phyloP scores from a whole-genome alignment of 2,329 filamentous ascomycete genomes.

The Huntiella abstrusa region DNA sequence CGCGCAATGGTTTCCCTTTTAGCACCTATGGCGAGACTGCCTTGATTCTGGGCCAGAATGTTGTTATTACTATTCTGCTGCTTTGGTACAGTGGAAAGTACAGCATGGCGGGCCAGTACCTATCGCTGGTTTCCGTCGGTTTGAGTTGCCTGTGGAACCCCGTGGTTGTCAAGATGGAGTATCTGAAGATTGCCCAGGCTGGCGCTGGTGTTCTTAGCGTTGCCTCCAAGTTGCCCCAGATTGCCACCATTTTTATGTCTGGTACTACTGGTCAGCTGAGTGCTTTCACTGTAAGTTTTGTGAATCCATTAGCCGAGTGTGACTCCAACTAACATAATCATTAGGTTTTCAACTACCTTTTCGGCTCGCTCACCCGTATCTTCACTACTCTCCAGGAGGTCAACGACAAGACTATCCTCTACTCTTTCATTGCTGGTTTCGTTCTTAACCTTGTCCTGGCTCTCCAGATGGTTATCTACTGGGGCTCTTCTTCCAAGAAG shows the following conservation, averaged over 20 bases:
- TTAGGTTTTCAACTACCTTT: conserved; percentile 95
- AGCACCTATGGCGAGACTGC: conserved; percentile 93
- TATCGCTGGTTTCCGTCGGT: conserved; percentile 34
- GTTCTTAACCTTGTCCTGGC: conserved; percentile 75
- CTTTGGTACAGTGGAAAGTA: conserved; percentile 60
- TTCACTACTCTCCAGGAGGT: conserved; percentile 97
- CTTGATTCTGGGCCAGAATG: conserved; percentile 79
- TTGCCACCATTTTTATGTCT: conserved; percentile 64
- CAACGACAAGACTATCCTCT: conserved; percentile 87
- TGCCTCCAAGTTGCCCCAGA: conserved; percentile 87
- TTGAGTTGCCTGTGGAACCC: conserved; percentile 47
- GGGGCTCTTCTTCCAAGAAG: conserved; percentile 46
- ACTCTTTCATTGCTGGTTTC: conserved; percentile 84
- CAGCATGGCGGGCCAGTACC: conserved; percentile 52
- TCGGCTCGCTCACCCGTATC: conserved; percentile 80
- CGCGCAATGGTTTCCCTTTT: conserved; percentile 81
- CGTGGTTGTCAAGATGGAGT: conserved; percentile 48
- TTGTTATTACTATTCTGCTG: conserved; percentile 72
- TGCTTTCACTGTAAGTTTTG: conserved; percentile 66
- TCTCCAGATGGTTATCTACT: conserved; percentile 87
- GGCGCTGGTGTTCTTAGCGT: conserved; percentile 68
- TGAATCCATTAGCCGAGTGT: background rate
- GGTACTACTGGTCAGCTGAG: conserved; percentile 89
- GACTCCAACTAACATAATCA: background rate
- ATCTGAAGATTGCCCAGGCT: conserved; percentile 60